phyloP scores from a whole-genome alignment of 768 basidiomycete species.

The Lentinula aciculospora region DNA sequence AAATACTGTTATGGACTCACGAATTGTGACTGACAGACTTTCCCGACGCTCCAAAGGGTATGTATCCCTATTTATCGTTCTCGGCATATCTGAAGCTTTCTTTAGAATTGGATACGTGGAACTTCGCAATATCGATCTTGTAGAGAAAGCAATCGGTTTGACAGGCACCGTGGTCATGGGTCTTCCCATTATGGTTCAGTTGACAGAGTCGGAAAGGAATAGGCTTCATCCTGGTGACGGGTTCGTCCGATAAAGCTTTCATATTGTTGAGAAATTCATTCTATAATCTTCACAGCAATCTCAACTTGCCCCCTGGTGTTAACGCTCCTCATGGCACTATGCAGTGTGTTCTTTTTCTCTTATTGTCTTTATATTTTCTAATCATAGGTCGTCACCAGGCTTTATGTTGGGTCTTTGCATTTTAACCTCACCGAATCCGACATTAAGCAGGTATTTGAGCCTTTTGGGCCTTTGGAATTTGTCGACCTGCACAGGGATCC shows the following conservation, averaged over 20 bases:
- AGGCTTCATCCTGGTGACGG: conserved; percentile 84
- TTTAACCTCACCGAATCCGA: conserved; percentile 97
- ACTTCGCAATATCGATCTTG: conserved; percentile 84
- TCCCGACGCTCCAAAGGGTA: conserved; percentile 98
- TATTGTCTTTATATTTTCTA: neutral
- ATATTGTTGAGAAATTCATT: conserved; percentile 9
- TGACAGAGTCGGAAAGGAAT: conserved; percentile 96
- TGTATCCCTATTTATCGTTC: conserved; percentile 16
- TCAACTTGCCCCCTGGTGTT: conserved; percentile 82
- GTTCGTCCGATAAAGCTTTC: conserved; percentile 34
- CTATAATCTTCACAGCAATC: conserved; percentile 40
- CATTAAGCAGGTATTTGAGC: conserved; percentile 98
- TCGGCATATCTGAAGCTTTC: conserved; percentile 8
- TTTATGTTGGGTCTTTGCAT: conserved; percentile 96
- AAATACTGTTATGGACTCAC: conserved; percentile 89
- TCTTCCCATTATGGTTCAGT: conserved; percentile 92
- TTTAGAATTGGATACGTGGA: conserved; percentile 96
- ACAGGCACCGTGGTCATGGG: conserved; percentile 98
- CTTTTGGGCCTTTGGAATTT: conserved; percentile 96
- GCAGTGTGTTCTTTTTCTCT: conserved; percentile 50
- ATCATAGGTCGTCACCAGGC: conserved; percentile 35
- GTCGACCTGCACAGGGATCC: conserved; percentile 97
- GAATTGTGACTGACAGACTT: conserved; percentile 93
- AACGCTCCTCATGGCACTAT: conserved; percentile 76
- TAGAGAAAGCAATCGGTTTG: conserved; percentile 84